Evolutionary conservation across 2,329 filamentous ascomycete genomes (phyloP), one percentile per base, ranked within the genome.

Genomic region (Amphichorda felina): DNA sequence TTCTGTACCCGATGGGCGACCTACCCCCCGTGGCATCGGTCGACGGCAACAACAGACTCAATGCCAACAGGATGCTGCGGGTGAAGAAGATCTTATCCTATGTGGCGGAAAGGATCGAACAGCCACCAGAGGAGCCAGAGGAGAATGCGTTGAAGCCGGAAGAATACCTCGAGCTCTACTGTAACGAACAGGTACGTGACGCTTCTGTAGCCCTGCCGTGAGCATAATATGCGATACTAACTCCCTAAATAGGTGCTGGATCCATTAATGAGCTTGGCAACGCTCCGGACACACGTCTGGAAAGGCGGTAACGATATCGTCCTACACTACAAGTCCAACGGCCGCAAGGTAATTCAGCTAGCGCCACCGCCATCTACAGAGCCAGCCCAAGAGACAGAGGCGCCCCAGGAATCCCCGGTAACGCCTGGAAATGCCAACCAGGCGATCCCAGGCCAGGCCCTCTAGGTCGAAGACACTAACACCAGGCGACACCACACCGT

Each of bases 51-150:
- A 89, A 88, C 45, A 79, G 91, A 17, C 69, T 98, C 35, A 98
- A 96, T 54, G 91, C 91, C 9, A 98, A 96, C 52, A 76, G 89
- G 37, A 96, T 98, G 91, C 68, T 98, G 34, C 75, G 91, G 32
- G 86, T 93, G 4, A 89, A 86, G 62, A 98, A 98, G 66, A 91
- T 98, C 16, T 62, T 96, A 39, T 76, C 79, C 0, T 98, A 98
- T 49, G 76, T 98, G 14, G 85, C 87, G 1, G 91, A 98, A 57
- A 74, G 88, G 37, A 89, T 98, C 39, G 89, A 96, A 47, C 69
- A 75, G 7, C 68, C 69, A n/a, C 63, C 70, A 0, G 68, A 77
- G 34, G 68, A 76, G 35, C 62, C 68, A 4, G 72, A 78, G 34
- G 62, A 70, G 8, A 63, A 75, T 35, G 66, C 64, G 13, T 60